Base-by-base conservation (phyloP, 2,329 filamentous ascomycete genomes). In the Diplodia mutila region DNA sequence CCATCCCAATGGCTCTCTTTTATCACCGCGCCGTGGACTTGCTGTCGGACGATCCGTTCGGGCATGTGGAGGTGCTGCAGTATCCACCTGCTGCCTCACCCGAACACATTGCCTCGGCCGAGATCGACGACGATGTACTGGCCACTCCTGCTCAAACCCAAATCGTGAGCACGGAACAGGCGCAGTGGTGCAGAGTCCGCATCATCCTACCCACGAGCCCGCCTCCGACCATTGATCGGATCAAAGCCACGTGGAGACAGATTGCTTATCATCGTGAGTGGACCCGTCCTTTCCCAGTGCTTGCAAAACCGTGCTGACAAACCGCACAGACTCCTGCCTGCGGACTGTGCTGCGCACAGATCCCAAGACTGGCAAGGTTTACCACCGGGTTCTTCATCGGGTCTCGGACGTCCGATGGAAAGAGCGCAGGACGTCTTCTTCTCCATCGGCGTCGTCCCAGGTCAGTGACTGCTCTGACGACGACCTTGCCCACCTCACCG, bases 61-160 rank as follows among this genome's bases (percentile, higher is more conserved):
- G 25, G 23, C 51, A 53, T 53, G 51, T 53, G 51, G 51, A 53
- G 51, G 51, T 53, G 4, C 23, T 53, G 25, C 51, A 53, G 27
- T 53, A 29, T 14, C 23, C 23, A 5, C 32, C 51, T 53, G 9
- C 27, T 18, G 27, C 25, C 1, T 25, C 18, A 4, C 18, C 25
- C 7, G 51, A 53, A 3, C 51, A 53, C 1, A 14, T 29, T 11
- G 14, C 25, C 51, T 29, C 51, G 25, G n/a, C 51, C 18, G 51
- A 53, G 51, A 53, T 53, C 51, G 51, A 53, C 51, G 51, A 53
- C 25, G 51, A 53, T 11, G 32, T 53, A 11, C 51, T 53, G 11
- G 51, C 51, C 4, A 53, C 51, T 18, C 23, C 51, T 18, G 51
- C 51, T 29, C 51, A 53, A 25, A 32, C 51, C 14, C 51, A 53